Percentiles rank a stretch among this genome's conserved stretches.
These are phyloP conservation scores for Gremmenia infestans DNA, from an alignment of 2,329 filamentous ascomycete species.

Conservation along the genomic window DNA sequence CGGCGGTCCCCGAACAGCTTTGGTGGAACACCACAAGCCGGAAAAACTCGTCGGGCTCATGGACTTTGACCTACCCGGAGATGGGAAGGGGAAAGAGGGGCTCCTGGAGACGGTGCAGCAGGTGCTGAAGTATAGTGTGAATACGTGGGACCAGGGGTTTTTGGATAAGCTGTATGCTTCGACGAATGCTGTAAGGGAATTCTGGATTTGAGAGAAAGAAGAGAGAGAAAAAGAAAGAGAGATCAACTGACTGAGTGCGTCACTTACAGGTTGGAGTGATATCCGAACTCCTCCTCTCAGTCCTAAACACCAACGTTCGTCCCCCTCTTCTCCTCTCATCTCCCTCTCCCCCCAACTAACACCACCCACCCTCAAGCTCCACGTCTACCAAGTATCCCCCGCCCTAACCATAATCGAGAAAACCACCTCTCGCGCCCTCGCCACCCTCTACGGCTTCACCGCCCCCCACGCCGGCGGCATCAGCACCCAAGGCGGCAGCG, in stretches of 20 bases:
- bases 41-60: slow-evolving; percentile 51
- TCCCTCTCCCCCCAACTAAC: not conserved
- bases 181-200: slow-evolving; percentile 64
- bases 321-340: not conserved
- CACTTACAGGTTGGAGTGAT: slow-evolving; percentile 64
- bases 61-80: slow-evolving; percentile 52
- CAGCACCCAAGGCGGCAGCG: slow-evolving; percentile 71
- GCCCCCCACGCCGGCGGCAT: slow-evolving; percentile 65
- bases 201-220: too few species aligned
- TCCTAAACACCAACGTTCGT: slow-evolving; percentile 81
- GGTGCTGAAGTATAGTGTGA: slow-evolving; percentile 81
- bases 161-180: slow-evolving; percentile 92
- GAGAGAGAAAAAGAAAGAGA: too few species aligned
- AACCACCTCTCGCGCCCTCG: slow-evolving; percentile 66
- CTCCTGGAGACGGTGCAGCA: slow-evolving; percentile 65
- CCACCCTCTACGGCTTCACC: slow-evolving; percentile 69
- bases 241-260: too few species aligned
- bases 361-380: slow-evolving; percentile 46
- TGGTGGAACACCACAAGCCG: slow-evolving; percentile 60
- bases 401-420: slow-evolving; percentile 86
- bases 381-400: slow-evolving; percentile 92
- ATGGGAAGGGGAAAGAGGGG: slow-evolving; percentile 64
- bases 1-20: slow-evolving; percentile 45
- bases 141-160: slow-evolving; percentile 98
- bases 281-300: slow-evolving; percentile 76